Base-by-base conservation (phyloP, 768 basidiomycete species). In the Naganishia vishniacii region DNA sequence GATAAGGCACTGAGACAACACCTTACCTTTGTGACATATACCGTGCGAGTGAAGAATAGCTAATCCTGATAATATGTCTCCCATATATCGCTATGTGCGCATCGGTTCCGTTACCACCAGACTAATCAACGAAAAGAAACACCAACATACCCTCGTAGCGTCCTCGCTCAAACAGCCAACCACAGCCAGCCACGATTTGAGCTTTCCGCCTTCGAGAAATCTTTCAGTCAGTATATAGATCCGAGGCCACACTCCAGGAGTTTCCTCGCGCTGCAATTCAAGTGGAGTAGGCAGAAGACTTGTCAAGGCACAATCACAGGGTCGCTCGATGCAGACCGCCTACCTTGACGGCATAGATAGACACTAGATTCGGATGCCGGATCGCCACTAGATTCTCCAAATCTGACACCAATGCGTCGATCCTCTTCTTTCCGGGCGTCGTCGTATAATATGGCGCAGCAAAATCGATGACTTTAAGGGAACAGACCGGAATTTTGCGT, bases 401-500 rank as follows among this genome's bases (percentile, higher is more conserved):
- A 41, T 76, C 75, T 0, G 51, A 47, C 8, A 65, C 48, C n/a
- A 74, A 47, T 4, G 59, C 65, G 29, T 76, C 75, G 16, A 76
- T 64, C 60, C 67, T 69, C 61, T 71, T 71, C 42, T 53, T 67
- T 4, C 75, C 75, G 25, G 71, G 72, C 2, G 64, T 34, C 0
- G 72, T 67, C 9, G 67, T 67, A 48, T 76, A 76, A 61, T 72
- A 75, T 11, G 67, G 42, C 2, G 51, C 47, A 1, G 70, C 60
- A 49, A 76, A 76, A 48, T 76, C 75, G 65, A 76, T 60, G 40
- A 76, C 66, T 40, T 73, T 69, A 1, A 73, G 48, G 12, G 53
- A 61, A 40, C 65, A 65, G 26, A 49, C 42, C 1, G 65, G 59
- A 9, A n/a, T 32, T 66, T 20, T 62, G 46, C 47, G 41, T 25